phyloP scores from a whole-genome alignment of 1,284 basidiomycete genomes.

The Anthracocystis walkeri region DNA sequence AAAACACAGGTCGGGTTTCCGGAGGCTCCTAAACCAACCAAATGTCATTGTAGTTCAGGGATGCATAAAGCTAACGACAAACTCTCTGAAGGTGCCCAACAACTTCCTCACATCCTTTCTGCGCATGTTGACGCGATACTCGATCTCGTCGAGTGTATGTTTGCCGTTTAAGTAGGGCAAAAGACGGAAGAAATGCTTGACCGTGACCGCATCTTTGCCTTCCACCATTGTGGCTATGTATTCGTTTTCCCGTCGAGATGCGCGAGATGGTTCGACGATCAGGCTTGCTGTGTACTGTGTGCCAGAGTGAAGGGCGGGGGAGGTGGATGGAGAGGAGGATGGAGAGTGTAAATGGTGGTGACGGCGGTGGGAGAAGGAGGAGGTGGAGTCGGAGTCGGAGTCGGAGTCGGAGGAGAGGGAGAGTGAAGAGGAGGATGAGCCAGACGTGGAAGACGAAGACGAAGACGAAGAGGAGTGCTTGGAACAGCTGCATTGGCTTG shows the following conservation, averaged over 20 bases:
- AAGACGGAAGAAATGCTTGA: slow-evolving; percentile 51
- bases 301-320: not conserved
- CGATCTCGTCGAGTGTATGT: slow-evolving; percentile 67
- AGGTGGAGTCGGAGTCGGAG: slow-evolving; percentile 9
- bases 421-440: slow-evolving; percentile 18
- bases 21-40: too few relatives aligned
- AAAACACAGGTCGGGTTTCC: too few relatives aligned
- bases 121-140: slow-evolving; percentile 45
- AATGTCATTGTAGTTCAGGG: too few relatives aligned
- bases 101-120: slow-evolving; percentile 57
- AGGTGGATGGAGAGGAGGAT: not conserved
- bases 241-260: slow-evolving; percentile 79
- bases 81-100: slow-evolving; percentile 50
- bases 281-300: slow-evolving; percentile 70
- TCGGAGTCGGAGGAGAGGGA: slow-evolving; percentile 18
- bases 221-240: slow-evolving; percentile 87
- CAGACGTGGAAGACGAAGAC: slow-evolving; percentile 20
- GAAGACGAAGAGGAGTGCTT: slow-evolving; percentile 1
- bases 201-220: slow-evolving; percentile 74
- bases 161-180: slow-evolving; percentile 67
- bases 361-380: not conserved
- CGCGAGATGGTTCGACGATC: slow-evolving; percentile 83
- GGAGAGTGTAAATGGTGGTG: not conserved
- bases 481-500: slow-evolving; percentile 11
- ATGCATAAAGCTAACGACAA: slow-evolving; percentile 62